Conservation (phyloP, 148 eudicot species). For the Spergularia marina region DNA sequence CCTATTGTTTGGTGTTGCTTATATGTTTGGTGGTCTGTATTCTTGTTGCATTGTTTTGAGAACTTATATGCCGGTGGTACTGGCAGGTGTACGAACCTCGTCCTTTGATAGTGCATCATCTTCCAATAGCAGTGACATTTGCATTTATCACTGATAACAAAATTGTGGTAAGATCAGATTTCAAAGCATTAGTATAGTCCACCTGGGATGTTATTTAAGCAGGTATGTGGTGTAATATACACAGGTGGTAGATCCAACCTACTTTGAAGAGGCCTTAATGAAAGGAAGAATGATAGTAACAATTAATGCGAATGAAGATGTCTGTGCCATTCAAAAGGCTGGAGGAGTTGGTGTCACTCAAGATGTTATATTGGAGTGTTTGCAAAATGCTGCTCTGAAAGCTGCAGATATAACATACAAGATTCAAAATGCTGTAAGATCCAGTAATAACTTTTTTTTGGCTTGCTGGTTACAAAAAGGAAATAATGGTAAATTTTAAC, state of each 20-base stretch:
- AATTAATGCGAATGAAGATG: conserved; percentile 74
- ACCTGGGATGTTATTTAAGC: conserved; percentile 6
- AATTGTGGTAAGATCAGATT: conserved; percentile 55
- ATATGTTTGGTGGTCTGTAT: not conserved
- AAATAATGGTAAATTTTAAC: not conserved
- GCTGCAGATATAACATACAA: conserved; percentile 73
- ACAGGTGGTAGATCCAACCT: conserved; percentile 84
- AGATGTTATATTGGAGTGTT: conserved; percentile 65
- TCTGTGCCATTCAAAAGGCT: conserved; percentile 91
- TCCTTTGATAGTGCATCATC: conserved; percentile 81
- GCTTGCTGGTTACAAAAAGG: not conserved
- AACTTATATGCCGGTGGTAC: not conserved
- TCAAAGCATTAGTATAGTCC: not conserved
- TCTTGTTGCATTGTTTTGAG: not conserved
- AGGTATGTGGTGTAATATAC: conserved; percentile 17
- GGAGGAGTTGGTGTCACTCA: conserved; percentile 77
- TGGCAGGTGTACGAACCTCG: conserved; percentile 76
- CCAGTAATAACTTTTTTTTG: not conserved
- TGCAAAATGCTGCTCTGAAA: conserved; percentile 74
- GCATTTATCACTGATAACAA: conserved; percentile 60
- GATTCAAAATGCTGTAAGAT: conserved; percentile 71
- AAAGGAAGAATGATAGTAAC: conserved; percentile 78
- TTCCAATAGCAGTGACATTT: conserved; percentile 89
- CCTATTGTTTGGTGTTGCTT: not conserved
- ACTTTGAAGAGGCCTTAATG: conserved; percentile 82